A percentile compares a stretch with the other conserved stretches of the same genome.
Evolutionary conservation across 2,329 filamentous ascomycete species (phyloP).

Genomic region (Penicillium sp.): DNA sequence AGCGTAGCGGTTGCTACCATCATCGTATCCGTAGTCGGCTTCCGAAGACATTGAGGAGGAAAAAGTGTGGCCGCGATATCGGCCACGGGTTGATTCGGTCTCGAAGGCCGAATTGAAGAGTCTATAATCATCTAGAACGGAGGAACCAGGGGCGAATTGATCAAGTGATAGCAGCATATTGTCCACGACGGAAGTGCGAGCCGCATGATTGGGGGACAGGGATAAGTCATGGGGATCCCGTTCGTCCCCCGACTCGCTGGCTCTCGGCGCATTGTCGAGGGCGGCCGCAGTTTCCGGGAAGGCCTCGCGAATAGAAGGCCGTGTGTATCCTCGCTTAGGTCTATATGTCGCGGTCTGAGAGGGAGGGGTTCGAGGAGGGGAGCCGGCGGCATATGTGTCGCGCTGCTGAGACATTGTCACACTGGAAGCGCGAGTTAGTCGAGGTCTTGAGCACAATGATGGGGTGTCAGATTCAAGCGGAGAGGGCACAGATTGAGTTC

Average conservation of each 20-base stretch:
- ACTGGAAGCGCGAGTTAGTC: slow-evolving; percentile 21
- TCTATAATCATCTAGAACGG: slow-evolving; percentile 41
- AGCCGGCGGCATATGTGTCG: slow-evolving; percentile 30
- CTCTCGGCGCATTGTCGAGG: slow-evolving; percentile 37
- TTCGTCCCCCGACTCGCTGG: slow-evolving; percentile 44
- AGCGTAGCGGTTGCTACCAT: slow-evolving; percentile 45
- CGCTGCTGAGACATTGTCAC: slow-evolving; percentile 35
- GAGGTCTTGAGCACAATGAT: not conserved
- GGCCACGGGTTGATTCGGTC: slow-evolving; percentile 42
- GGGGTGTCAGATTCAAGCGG: not conserved
- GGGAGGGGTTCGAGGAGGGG: slow-evolving; percentile 47
- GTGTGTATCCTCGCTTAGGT: slow-evolving; percentile 33
- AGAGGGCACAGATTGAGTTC: not conserved
- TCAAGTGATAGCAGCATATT: slow-evolving; percentile 95
- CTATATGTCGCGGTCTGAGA: slow-evolving; percentile 39
- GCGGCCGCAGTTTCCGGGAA: slow-evolving; percentile 43
- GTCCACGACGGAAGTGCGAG: slow-evolving; percentile 88
- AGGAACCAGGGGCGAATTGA: slow-evolving; percentile 61
- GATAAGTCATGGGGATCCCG: slow-evolving; percentile 74
- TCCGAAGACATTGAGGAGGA: slow-evolving; percentile 65
- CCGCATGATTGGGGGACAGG: slow-evolving; percentile 73
- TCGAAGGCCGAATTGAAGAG: slow-evolving; percentile 48
- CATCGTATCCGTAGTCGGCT: slow-evolving; percentile 50
- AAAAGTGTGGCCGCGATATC: slow-evolving; percentile 62
- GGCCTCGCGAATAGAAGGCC: slow-evolving; percentile 45